Base-by-base conservation (phyloP, 768 basidiomycete species). In the Hygrocybe coccinea region DNA sequence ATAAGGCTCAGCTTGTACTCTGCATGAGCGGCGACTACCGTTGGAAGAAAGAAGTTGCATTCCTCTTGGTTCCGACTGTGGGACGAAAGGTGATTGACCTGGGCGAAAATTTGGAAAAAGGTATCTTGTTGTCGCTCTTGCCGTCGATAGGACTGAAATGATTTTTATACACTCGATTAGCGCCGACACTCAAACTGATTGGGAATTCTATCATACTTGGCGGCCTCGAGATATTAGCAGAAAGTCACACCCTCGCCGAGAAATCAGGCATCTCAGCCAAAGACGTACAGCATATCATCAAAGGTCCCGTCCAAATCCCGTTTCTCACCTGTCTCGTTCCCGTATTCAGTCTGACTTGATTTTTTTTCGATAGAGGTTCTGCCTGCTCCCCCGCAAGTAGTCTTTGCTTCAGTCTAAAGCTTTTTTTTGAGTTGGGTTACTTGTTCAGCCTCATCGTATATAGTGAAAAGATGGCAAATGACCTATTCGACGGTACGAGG, bases 71-170 rank as follows among this genome's bases (percentile, higher is more conserved):
- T 0, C 92, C 92, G 12, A 81, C 85, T 5, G 78, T 92, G 45
- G 93, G 85, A 17, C 76, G 81, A 58, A 92, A 89, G 66, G 82
- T 85, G 29, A 69, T 86, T 19, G 93, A 95, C 67, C 77, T 95
- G 10, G 93, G 93, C 22, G 85, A 81, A 22, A 91, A 95, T 67
- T 76, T 94, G 33, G 89, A 93, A 72, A 87, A 89, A 71, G 91
- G 88, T 80, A 33, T 9, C 29, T 12, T 33, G 29, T 21, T 12
- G n/a, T n/a, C n/a, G n/a, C n/a, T n/a, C n/a, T n/a, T n/a, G n/a
- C n/a, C 9, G 38, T 25, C 7, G 24, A 17, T 47, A 57, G 25
- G 1, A 33, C 43, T 41, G 29, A 24, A 19, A 17, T 21, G 17
- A 34, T 22, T 19, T 36, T 10, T 29, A 8, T 33, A n/a, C 43